Percentiles rank a stretch among this genome's conserved stretches.
phyloP scores from a whole-genome alignment of 2,329 filamentous ascomycete species.

The Xylariaceae sp. region DNA sequence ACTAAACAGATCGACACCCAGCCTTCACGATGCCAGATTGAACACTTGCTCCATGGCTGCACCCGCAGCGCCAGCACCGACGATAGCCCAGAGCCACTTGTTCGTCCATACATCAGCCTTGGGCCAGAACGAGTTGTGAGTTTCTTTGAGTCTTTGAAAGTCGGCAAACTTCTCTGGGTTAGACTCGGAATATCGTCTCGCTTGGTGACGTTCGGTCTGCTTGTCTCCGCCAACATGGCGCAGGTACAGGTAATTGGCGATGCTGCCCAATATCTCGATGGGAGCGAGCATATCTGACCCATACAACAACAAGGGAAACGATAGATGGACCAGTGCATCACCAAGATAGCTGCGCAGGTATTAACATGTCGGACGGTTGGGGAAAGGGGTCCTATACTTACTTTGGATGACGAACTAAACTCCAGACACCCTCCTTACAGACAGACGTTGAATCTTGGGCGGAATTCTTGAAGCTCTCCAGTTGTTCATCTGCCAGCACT shows the following conservation, averaged over 20 bases:
- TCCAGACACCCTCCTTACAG: constrained; percentile 55
- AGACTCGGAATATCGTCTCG: constrained; percentile 46
- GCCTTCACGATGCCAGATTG: constrained; percentile 3
- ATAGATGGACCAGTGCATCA: constrained; percentile 52
- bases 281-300: constrained; percentile 50
- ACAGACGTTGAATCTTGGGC: constrained; percentile 38
- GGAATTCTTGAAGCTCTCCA: constrained; percentile 44
- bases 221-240: constrained; percentile 53
- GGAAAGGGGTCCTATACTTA: constrained; percentile 33
- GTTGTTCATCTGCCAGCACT: constrained; percentile 51
- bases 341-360: constrained; percentile 52
- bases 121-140: constrained; percentile 59
- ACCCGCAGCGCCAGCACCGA: constrained; percentile 45
- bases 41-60: constrained; percentile 41
- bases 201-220: constrained; percentile 48
- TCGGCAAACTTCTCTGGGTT: constrained; percentile 48
- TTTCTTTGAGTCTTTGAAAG: constrained; percentile 45
- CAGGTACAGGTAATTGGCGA: constrained; percentile 55
- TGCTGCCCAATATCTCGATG: constrained; percentile 48
- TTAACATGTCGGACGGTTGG: not conserved
- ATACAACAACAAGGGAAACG: constrained; percentile 54
- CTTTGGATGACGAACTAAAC: constrained; percentile 58
- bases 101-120: constrained; percentile 44
- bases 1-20: not conserved
- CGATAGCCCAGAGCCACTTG: constrained; percentile 51